phyloP scores from a whole-genome alignment of 2,329 filamentous ascomycete species.

The Tympanopsis confertula region DNA sequence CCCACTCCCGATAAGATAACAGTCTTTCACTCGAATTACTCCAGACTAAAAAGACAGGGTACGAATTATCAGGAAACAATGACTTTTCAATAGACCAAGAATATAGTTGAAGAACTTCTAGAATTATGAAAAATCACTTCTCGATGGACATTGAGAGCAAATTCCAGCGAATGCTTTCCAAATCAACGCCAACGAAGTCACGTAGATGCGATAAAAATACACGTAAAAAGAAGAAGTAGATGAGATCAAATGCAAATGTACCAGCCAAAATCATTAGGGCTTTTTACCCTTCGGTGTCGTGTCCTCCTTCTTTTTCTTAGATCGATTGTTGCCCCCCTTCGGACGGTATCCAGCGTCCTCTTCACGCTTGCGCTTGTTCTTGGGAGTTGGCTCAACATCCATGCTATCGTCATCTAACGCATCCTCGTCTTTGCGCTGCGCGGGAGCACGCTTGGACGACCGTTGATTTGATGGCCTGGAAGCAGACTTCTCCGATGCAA shows the following conservation, averaged over 20 bases:
- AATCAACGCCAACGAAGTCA: no score
- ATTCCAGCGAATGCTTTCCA: no score
- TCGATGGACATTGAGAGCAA: no score
- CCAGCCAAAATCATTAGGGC: no score
- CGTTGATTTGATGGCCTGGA: not conserved
- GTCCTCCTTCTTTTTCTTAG: conserved; percentile 39
- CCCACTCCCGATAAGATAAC: not conserved
- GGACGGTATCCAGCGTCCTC: conserved; percentile 49
- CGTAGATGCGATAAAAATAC: no score
- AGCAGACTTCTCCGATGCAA: conserved; percentile 9
- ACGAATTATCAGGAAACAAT: no score
- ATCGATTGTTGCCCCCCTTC: conserved; percentile 39
- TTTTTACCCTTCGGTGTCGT: no score
- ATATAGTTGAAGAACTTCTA: no score
- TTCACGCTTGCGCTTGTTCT: conserved; percentile 41
- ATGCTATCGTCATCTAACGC: conserved; percentile 12
- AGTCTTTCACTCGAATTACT: not conserved
- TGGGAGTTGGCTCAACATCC: conserved; percentile 8
- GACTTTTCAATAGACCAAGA: no score
- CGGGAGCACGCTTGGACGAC: conserved; percentile 19
- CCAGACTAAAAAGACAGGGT: not conserved
- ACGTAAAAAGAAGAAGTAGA: no score
- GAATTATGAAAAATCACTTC: no score
- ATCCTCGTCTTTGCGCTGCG: conserved; percentile 5
- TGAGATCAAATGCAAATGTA: no score